phyloP scores from a whole-genome alignment of 768 basidiomycete genomes.

The Russula dissimulans region DNA sequence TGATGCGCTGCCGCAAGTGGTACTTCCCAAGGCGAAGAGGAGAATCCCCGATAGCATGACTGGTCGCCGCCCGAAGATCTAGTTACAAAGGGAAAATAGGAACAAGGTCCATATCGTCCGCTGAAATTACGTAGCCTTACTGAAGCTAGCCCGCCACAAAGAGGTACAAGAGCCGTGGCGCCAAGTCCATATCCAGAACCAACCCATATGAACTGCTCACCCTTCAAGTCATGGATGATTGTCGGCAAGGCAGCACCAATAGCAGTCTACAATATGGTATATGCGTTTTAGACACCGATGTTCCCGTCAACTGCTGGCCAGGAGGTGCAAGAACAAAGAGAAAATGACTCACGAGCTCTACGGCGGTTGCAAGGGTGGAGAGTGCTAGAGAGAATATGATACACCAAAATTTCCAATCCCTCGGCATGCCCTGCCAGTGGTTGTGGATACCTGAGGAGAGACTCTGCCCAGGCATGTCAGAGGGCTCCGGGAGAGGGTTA shows the following conservation, averaged over 20 bases:
- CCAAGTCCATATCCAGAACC: slow-evolving; percentile 21
- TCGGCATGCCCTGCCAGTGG: not conserved
- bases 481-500: too few species aligned
- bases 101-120: not conserved
- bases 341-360: slow-evolving; percentile 2
- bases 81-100: too few species aligned
- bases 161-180: slow-evolving; percentile 22
- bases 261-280: not conserved
- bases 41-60: slow-evolving; percentile 21
- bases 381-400: slow-evolving; percentile 11
- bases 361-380: not conserved
- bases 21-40: slow-evolving; percentile 26
- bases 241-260: slow-evolving; percentile 24
- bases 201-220: slow-evolving; percentile 20
- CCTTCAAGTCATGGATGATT: slow-evolving; percentile 25
- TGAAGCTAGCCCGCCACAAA: slow-evolving; percentile 22
- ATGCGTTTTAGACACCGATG: not conserved
- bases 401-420: slow-evolving; percentile 15
- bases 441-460: too few species aligned
- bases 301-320: not conserved
- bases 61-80: slow-evolving; percentile 26
- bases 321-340: not conserved
- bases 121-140: slow-evolving; percentile 7
- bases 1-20: slow-evolving; percentile 27
- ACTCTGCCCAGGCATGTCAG: too few species aligned